Evolutionary conservation across 805 yeast species (phyloP).

Genomic region (Candida manassasensis): DNA sequence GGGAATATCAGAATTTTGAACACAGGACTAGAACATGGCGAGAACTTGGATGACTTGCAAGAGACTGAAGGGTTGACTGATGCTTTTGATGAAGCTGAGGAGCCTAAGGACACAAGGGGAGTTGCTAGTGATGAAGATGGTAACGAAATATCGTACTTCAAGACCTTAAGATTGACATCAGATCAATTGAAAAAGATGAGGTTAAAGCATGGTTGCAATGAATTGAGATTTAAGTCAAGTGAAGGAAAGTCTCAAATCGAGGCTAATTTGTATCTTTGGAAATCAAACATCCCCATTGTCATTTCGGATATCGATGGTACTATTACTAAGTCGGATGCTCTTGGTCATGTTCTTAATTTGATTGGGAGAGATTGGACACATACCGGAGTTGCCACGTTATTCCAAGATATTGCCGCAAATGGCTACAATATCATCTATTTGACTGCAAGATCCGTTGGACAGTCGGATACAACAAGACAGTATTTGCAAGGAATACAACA

Average conservation of each 20-base stretch:
- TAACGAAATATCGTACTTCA: conserved; percentile 52
- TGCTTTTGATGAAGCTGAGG: conserved; percentile 2
- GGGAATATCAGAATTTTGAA: conserved; percentile 60
- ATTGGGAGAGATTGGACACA: conserved; percentile 98
- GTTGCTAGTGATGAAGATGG: conserved; percentile 11
- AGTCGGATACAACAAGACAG: conserved; percentile 85
- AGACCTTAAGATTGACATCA: conserved; percentile 84
- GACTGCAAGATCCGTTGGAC: conserved; percentile 94
- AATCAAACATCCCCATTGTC: conserved; percentile 78
- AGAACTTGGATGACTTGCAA: conserved; percentile 6
- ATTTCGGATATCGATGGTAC: conserved; percentile 98
- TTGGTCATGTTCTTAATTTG: conserved; percentile 92
- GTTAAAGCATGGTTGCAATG: conserved; percentile 75
- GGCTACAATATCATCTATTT: conserved; percentile 92
- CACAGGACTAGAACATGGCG: conserved; percentile 46
- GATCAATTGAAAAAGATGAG: conserved; percentile 77
- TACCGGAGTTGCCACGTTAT: conserved; percentile 87
- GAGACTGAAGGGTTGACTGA: conserved; percentile 47
- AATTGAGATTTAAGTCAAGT: conserved; percentile 71
- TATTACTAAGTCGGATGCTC: conserved; percentile 93
- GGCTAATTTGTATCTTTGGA: conserved; percentile 81
- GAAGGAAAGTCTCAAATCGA: conserved; percentile 74
- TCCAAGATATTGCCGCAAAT: conserved; percentile 77
- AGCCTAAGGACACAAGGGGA: conserved; percentile 6
- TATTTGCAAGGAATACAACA: conserved; percentile 77